Evolutionary conservation across 1,284 basidiomycete genomes (phyloP), one percentile per base, ranked within the genome.

Genomic region (Malassezia globosa): DNA sequence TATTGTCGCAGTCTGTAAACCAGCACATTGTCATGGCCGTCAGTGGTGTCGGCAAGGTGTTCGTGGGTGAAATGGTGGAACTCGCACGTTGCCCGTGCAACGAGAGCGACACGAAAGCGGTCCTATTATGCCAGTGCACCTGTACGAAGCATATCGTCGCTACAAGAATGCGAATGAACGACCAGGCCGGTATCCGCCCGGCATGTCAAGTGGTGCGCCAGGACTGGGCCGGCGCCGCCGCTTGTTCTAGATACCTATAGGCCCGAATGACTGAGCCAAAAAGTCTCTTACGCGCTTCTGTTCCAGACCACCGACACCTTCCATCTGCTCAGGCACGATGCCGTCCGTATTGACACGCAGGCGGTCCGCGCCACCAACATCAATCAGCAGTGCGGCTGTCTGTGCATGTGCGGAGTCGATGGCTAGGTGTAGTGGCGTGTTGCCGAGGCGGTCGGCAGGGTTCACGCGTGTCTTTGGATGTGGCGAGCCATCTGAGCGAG

Each of bases 41-140:
- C 0, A 84, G 86, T 6, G 87, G 87, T 62, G 85, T 90, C 48
- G 79, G 79, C 16, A 92, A 92, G 67, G 85, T 90, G 1, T 92
- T 92, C 61, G 85, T 92, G 7, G 87, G 87, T 2, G 87, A 90
- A 71, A 85, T 90, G 5, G 80, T 89, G 18, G 87, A 90, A 70
- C 83, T 83, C 75, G 87, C 85, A 18, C 82, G 85, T 19, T n/a
- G n/a, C 76, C 77, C 14, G 82, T 85, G 0, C 86, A 88, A 71
- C 73, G 75, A n/a, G 77, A 80, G 25, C 76, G 82, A 19, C 79
- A 81, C 5, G 84, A 87, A 19, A 76, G 75, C 10, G 87, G 87
- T 0, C 82, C 87, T 0, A 73, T 92, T 22, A 81, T 83, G 2
- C 87, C 87, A 0, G 84, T 87, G 59, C 84, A 90, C 71, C 76